A percentile compares a stretch with the other conserved stretches of the same genome.
These are phyloP conservation scores for Vanrija sp. DNA, from an alignment of 1,284 basidiomycete genomes.

Conservation along the genomic window DNA sequence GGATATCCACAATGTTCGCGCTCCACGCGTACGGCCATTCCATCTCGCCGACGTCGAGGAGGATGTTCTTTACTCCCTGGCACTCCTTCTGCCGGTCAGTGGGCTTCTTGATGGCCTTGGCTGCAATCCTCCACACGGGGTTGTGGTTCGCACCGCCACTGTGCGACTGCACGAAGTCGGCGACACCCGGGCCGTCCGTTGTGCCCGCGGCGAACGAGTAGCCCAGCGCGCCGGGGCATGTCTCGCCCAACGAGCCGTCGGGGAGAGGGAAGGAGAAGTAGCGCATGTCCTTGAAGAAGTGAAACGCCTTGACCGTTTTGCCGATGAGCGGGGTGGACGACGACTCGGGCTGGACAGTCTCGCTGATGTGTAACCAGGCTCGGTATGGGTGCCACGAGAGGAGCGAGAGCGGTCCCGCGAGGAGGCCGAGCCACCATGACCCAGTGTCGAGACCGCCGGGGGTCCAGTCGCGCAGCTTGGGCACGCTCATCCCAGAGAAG, in stretches of 20 bases:
- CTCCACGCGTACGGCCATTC: conserved; percentile 11
- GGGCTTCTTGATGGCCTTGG: neutral
- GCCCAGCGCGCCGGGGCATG: conserved; percentile 13
- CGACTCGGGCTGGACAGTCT: neutral
- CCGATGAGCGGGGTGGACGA: conserved; percentile 6
- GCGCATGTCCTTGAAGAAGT: conserved; percentile 15
- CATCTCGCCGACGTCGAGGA: conserved; percentile 15
- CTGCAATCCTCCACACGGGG: conserved; percentile 12
- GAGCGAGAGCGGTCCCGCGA: too few relatives aligned
- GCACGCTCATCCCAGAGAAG: too few relatives aligned
- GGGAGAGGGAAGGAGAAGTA: conserved; percentile 8
- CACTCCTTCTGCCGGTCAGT: conserved; percentile 5
- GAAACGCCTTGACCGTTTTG: conserved; percentile 8
- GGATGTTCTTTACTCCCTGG: conserved; percentile 14
- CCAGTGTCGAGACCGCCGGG: too few relatives aligned
- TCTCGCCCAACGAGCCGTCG: conserved; percentile 1
- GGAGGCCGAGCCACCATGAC: too few relatives aligned
- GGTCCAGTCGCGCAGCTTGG: too few relatives aligned
- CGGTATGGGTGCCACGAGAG: too few relatives aligned
- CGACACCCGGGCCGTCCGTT: conserved; percentile 12
- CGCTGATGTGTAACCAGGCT: too few relatives aligned
- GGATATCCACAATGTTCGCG: conserved; percentile 12
- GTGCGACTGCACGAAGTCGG: conserved; percentile 6
- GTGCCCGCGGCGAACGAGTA: conserved; percentile 13
- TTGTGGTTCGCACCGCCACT: neutral